These are phyloP conservation scores for Pseudocercospora fijiensis DNA, from an alignment of 2,329 filamentous ascomycete species.

Conservation along the genomic window DNA sequence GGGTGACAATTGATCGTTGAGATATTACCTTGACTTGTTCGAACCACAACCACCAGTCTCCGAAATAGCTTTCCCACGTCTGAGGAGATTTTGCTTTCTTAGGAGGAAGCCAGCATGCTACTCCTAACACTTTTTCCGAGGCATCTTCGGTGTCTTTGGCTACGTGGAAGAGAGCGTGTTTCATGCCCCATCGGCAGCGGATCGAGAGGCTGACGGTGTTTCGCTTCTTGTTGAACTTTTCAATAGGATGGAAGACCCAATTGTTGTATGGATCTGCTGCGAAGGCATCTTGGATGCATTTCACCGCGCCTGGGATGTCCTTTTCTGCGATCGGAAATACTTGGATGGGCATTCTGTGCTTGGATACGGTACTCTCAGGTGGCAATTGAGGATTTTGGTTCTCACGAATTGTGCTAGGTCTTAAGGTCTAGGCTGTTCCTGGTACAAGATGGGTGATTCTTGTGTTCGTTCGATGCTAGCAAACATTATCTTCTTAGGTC, in stretches of 20 bases:
- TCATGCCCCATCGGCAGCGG: slow-evolving; percentile 69
- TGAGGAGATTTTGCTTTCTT: slow-evolving; percentile 46
- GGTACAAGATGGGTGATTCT: not conserved
- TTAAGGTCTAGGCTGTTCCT: not conserved
- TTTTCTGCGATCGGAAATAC: slow-evolving; percentile 56
- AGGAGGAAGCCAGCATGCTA: slow-evolving; percentile 71
- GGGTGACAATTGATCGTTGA: too few species aligned
- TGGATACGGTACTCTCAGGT: not conserved
- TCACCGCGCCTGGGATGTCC: slow-evolving; percentile 64
- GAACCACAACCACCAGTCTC: slow-evolving; percentile 62
- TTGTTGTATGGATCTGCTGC: slow-evolving; percentile 65
- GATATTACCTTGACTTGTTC: slow-evolving; percentile 54
- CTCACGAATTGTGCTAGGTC: not conserved
- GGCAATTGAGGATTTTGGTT: not conserved
- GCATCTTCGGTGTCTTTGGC: slow-evolving; percentile 55
- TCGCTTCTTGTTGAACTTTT: slow-evolving; percentile 54
- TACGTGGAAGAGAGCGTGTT: slow-evolving; percentile 67
- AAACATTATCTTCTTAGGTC: not conserved
- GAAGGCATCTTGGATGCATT: slow-evolving; percentile 66
- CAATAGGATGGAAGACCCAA: slow-evolving; percentile 59
- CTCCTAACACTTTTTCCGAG: slow-evolving; percentile 59
- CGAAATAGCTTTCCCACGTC: slow-evolving; percentile 61
- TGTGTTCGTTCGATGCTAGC: not conserved
- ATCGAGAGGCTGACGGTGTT: slow-evolving; percentile 64
- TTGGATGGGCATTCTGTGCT: slow-evolving; percentile 44